Evolutionary conservation across 2,329 filamentous ascomycete species (phyloP), one percentile per base, ranked within the genome.

Genomic region (Fusarium algeriense): DNA sequence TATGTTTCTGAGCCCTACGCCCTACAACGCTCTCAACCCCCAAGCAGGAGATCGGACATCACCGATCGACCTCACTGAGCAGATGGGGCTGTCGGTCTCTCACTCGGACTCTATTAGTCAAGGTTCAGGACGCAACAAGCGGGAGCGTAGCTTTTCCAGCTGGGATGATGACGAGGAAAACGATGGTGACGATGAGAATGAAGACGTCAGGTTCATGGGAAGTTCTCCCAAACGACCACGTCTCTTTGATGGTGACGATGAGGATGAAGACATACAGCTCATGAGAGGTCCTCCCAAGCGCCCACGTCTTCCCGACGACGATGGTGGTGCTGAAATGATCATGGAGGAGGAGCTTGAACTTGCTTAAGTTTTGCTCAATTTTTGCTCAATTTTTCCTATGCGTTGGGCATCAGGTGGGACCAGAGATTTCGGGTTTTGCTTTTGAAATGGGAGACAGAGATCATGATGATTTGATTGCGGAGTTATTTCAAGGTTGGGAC

Each of bases 1-100:
- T 35, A 35, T 75, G 13, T 75, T 76, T n/a, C 17, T 35, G 2
- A 71, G 59, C 32, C 58, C 72, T 10, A 73, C 72, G 2, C 40
- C 50, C 9, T 69, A 67, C 20, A 17, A 13, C 37, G n/a, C 19
- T n/a, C 45, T 71, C 3, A 56, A 67, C 17, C 49, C 53, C 20
- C 15, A 38, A 30, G 40, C 20, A 19, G 59, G 32, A 30, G 17
- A 17, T 7, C 43, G 9, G 7, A 17, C n/a, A 35, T 45, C 17
- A 7, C 55, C 64, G 0, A 49, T 46, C 17, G 53, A 60, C n/a
- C 32, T 61, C n/a, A 52, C 55, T 38, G 26, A 43, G 6, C 50
- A 37, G n/a, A 35, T 45, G 4, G 52, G 44, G 2, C 5, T 12
- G 15, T 14, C 26, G 7, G 3, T 35, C 34, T 20, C 48, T 30